phyloP scores from a whole-genome alignment of 257 asterid genomes.

The Gentiana straminea region DNA sequence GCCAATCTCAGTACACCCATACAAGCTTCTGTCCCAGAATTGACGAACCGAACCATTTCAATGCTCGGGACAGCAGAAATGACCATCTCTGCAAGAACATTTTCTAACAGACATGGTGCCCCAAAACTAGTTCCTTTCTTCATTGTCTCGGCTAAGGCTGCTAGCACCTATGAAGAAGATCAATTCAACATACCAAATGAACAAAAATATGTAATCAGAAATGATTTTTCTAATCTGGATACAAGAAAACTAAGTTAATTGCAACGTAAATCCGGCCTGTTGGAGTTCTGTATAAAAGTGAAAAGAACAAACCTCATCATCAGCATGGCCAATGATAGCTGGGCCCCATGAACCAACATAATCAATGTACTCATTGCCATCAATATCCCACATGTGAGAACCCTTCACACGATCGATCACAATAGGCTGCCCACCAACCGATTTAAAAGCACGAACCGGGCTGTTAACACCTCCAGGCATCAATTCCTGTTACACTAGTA shows the following conservation, averaged over 20 bases:
- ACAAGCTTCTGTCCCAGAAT: conserved; percentile 99
- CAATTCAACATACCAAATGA: neutral
- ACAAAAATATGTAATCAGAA: neutral
- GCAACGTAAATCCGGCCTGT: neutral
- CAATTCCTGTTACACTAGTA: conserved; percentile 48
- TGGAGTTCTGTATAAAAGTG: neutral
- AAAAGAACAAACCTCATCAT: conserved; percentile 61
- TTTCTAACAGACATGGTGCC: conserved; percentile 96
- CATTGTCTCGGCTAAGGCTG: conserved; percentile 92
- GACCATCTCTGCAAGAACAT: conserved; percentile 85
- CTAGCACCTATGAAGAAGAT: conserved; percentile 46
- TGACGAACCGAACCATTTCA: conserved; percentile 97
- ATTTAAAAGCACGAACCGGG: conserved; percentile 97
- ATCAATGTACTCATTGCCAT: conserved; percentile 97
- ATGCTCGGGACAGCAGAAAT: conserved; percentile 93
- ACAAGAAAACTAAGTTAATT: neutral
- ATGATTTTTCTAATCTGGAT: neutral
- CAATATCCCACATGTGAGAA: conserved; percentile 90
- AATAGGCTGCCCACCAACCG: conserved; percentile 97
- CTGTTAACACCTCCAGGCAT: conserved; percentile 99
- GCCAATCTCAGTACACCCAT: conserved; percentile 92
- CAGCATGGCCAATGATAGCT: conserved; percentile 98
- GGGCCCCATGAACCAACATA: conserved; percentile 99
- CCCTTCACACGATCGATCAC: conserved; percentile 88
- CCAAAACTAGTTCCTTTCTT: conserved; percentile 99